Percentiles rank a stretch among this genome's conserved stretches.
Evolutionary conservation across 2,329 filamentous ascomycete species (phyloP).

Genomic region (Anisogramma anomala): DNA sequence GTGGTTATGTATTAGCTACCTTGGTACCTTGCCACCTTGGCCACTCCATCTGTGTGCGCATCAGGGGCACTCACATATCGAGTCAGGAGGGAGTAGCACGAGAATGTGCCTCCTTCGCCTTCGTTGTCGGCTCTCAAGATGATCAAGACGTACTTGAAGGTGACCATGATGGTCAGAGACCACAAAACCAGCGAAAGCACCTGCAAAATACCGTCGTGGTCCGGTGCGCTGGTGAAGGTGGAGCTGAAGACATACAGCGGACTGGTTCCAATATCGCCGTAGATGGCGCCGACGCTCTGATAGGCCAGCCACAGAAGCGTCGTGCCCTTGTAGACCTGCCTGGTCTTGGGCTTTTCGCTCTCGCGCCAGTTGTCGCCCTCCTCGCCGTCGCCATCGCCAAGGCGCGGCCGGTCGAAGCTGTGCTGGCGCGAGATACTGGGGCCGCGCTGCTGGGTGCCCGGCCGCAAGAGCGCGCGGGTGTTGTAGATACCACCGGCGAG

Average conservation of each 20-base stretch:
- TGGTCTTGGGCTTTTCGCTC: conserved; percentile 12
- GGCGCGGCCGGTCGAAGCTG: conserved; percentile 2
- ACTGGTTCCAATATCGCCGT: conserved; percentile 37
- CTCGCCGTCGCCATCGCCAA: conserved; percentile 12
- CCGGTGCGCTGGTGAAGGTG: conserved; percentile 44
- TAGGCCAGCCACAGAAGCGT: conserved; percentile 37
- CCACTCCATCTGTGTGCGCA: not conserved
- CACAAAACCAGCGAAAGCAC: conserved; percentile 56
- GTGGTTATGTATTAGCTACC: not conserved
- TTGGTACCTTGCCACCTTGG: too few species aligned
- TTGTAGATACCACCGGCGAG: conserved; percentile 16
- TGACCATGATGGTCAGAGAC: conserved; percentile 57
- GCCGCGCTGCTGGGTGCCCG: conserved; percentile 8
- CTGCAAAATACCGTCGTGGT: conserved; percentile 45
- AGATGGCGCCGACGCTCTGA: conserved; percentile 55
- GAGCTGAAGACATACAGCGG: conserved; percentile 61
- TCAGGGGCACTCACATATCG: conserved; percentile 29
- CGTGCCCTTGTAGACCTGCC: conserved; percentile 16
- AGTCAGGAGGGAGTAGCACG: conserved; percentile 51
- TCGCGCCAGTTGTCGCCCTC: conserved; percentile 16
- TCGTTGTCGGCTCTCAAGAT: conserved; percentile 55
- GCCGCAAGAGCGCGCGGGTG: conserved; percentile 13
- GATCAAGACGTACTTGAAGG: conserved; percentile 54
- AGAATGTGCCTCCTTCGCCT: conserved; percentile 58
- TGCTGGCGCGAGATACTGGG: conserved; percentile 1